Evolutionary conservation across 1,284 basidiomycete species (phyloP).

Genomic region (Cryptococcus sp.): DNA sequence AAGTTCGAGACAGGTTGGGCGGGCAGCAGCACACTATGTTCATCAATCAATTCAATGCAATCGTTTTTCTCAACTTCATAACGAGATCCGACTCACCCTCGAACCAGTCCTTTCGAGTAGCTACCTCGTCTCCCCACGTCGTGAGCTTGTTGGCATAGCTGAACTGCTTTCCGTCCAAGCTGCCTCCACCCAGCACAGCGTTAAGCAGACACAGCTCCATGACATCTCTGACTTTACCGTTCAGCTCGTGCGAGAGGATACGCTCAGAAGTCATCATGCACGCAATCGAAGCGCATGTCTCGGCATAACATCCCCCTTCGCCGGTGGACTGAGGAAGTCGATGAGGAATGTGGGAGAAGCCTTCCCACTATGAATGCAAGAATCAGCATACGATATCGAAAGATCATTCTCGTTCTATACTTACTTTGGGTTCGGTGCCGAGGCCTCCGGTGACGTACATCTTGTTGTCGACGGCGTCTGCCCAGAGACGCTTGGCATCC

Average conservation of each 20-base stretch:
- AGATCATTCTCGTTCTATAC: neutral
- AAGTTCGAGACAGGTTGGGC: constrained; percentile 35
- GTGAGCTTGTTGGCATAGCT: constrained; percentile 41
- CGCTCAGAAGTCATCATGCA: constrained; percentile 43
- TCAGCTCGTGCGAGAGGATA: constrained; percentile 25
- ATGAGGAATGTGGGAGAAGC: constrained; percentile 30
- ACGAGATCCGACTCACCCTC: constrained; percentile 24
- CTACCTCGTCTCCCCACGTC: constrained; percentile 34
- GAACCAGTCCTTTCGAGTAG: constrained; percentile 37
- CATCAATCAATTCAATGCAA: neutral
- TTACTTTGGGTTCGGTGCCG: constrained; percentile 36
- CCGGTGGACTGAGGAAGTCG: constrained; percentile 34
- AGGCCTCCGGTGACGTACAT: constrained; percentile 43
- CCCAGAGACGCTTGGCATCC: constrained; percentile 27
- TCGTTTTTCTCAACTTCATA: no score
- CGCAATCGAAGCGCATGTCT: constrained; percentile 43
- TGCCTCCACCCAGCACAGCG: constrained; percentile 35
- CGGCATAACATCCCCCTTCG: constrained; percentile 43
- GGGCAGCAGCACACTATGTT: constrained; percentile 43
- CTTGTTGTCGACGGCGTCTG: constrained; percentile 29
- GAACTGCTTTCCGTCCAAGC: constrained; percentile 34
- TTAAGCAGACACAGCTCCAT: constrained; percentile 40
- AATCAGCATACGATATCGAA: constrained; percentile 2
- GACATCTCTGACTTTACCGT: constrained; percentile 31
- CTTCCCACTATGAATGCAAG: constrained; percentile 18